phyloP scores from a whole-genome alignment of 2,329 filamentous ascomycete genomes.

The Fusarium torulosum region DNA sequence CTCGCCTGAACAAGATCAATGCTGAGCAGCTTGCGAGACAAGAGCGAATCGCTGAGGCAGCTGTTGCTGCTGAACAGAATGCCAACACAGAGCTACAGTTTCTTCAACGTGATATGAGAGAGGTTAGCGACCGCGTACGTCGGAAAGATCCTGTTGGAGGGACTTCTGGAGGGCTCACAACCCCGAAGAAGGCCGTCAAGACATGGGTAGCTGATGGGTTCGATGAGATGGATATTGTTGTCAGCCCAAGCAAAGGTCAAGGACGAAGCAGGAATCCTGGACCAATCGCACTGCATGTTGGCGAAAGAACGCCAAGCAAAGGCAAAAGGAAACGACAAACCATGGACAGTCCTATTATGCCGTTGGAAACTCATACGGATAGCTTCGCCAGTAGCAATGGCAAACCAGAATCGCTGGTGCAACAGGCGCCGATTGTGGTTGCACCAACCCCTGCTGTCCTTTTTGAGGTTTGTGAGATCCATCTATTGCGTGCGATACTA shows the following conservation, averaged over 20 bases:
- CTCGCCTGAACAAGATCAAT: constrained; percentile 71
- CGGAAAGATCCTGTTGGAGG: constrained; percentile 58
- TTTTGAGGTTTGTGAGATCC: constrained; percentile 58
- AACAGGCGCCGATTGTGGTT: constrained; percentile 40
- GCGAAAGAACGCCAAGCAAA: constrained; percentile 72
- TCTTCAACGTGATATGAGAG: constrained; percentile 76
- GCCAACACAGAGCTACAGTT: constrained; percentile 79
- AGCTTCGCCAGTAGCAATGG: constrained; percentile 56
- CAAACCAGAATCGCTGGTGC: constrained; percentile 30
- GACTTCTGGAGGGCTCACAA: constrained; percentile 55
- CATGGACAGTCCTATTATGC: constrained; percentile 74
- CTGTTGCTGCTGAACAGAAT: constrained; percentile 73
- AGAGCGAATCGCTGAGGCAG: constrained; percentile 72
- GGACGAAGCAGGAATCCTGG: constrained; percentile 56
- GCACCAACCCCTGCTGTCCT: constrained; percentile 52
- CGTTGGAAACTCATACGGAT: constrained; percentile 66
- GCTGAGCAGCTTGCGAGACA: constrained; percentile 74
- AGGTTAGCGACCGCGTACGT: constrained; percentile 64
- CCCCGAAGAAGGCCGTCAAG: constrained; percentile 71
- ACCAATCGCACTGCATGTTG: constrained; percentile 59
- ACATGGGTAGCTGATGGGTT: constrained; percentile 79
- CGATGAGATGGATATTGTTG: constrained; percentile 72
- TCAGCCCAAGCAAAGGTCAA: constrained; percentile 66
- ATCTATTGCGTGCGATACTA: constrained; percentile 1
- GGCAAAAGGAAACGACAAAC: constrained; percentile 77